These are phyloP conservation scores for Ceratocystis lukuohia DNA, from an alignment of 2,329 filamentous ascomycete species.

Conservation along the genomic window DNA sequence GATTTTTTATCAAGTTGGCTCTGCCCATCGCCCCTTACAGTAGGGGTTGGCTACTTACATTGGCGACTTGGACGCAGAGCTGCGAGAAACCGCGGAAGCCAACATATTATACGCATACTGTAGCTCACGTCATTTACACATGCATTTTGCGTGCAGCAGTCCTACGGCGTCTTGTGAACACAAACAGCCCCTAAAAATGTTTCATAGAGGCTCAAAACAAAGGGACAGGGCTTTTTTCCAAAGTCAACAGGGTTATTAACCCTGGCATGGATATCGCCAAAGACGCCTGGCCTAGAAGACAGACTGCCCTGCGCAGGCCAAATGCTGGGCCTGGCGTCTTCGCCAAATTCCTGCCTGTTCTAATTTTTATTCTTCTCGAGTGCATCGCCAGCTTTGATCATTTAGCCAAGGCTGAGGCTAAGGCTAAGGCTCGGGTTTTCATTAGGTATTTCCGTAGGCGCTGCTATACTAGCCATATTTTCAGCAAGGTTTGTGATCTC, in stretches of 20 bases:
- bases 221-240: too few relatives aligned
- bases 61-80: background rate
- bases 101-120: too few relatives aligned
- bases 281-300: background rate
- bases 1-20: background rate
- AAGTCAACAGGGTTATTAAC: too few relatives aligned
- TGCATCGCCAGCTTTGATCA: background rate
- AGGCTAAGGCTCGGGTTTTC: constrained; percentile 3
- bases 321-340: background rate
- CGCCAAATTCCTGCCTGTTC: background rate
- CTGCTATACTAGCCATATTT: background rate
- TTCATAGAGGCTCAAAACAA: too few relatives aligned
- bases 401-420: background rate
- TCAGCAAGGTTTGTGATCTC: background rate
- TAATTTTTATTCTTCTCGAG: background rate
- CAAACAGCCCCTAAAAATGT: too few relatives aligned
- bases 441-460: constrained; percentile 1
- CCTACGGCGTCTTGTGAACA: too few relatives aligned
- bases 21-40: background rate
- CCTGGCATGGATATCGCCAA: background rate
- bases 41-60: background rate
- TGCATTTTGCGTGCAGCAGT: too few relatives aligned
- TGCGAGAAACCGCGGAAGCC: too few relatives aligned
- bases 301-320: background rate
- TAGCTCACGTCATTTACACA: too few relatives aligned